Evolutionary conservation across 2,329 filamentous ascomycete genomes (phyloP), one percentile per base, ranked within the genome.

Genomic region (Dactylella cylindrospora): DNA sequence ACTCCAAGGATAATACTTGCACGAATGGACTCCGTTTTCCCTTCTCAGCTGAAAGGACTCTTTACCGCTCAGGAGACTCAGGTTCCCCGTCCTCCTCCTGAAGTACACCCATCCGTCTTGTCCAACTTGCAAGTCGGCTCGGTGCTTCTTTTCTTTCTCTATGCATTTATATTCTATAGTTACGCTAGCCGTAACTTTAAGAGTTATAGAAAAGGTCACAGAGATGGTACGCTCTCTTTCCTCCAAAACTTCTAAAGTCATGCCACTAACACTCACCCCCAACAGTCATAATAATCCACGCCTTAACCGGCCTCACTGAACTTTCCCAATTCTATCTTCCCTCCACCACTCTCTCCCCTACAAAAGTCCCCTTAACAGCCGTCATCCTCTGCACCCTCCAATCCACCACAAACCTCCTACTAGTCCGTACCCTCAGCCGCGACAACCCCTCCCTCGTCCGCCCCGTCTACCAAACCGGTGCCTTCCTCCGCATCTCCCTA

Each of bases 401-500:
- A 25, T 54, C 29, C 39, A 32, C 40, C 12, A 54, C 50, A n/a
- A 54, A 54, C 50, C 40, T 54, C 36, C 10, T 54, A 5, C 31
- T 54, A 7, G 50, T 54, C 17, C 50, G 50, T 23, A 54, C 33
- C 8, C 32, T 54, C 4, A 13, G 29, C 32, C 29, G 50, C 15
- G 50, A 40, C 23, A 54, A 38, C 32, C 50, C 50, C 3, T 15
- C 39, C 22, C 50, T 54, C 22, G 50, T 54, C 25, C 50, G 50
- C 22, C 50, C 50, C n/a, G 50, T 54, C 17, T 54, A 54, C 31
- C 50, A 54, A 31, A 40, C 50, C 22, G 50, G 50, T 19, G 50
- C 50, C 3, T 28, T 54, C 2, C 32, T 54, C 10, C 50, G 50
- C 13, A 45, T 45, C 25, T 15, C 32, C 2, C 26, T 54, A 23